Percentiles rank a stretch among this genome's conserved stretches.
Conservation (phyloP, 1,284 basidiomycete species). For the Flammula alnicola region DNA sequence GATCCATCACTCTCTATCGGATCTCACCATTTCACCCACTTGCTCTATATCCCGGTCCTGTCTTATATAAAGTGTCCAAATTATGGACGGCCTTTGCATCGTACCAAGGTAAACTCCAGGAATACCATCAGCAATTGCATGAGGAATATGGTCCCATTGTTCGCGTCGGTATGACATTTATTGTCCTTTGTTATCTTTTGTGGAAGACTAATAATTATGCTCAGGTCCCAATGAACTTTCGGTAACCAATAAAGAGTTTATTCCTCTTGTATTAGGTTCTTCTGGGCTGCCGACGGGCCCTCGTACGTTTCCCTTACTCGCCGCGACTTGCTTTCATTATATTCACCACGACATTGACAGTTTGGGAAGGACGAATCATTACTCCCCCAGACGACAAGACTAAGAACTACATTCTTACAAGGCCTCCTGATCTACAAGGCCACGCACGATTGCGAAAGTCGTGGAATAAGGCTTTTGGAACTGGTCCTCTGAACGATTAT, state of each 20-base stretch:
- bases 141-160: too few species aligned
- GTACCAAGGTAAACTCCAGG: background rate
- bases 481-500: conserved; percentile 51
- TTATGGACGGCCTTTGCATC: background rate
- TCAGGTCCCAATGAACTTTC: conserved; percentile 10
- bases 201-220: background rate
- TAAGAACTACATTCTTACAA: conserved; percentile 23
- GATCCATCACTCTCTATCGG: too few species aligned
- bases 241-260: conserved; percentile 1
- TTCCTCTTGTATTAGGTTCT: conserved; percentile 26
- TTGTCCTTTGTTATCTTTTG: too few species aligned
- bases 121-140: background rate
- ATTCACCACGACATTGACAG: too few species aligned
- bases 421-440: conserved; percentile 29
- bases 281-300: conserved; percentile 37
- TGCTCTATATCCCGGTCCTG: background rate
- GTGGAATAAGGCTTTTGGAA: conserved; percentile 56
- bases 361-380: conserved; percentile 27
- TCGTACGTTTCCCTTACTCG: conserved; percentile 27
- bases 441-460: conserved; percentile 53
- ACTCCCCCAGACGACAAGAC: conserved; percentile 15
- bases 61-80: background rate
- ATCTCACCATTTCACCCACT: background rate
- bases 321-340: background rate
- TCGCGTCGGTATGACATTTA: too few species aligned